A percentile compares a stretch with the other conserved stretches of the same genome.
These are phyloP conservation scores for Ceriops tagal DNA, from an alignment of 345 rosid genomes.

Conservation along the genomic window DNA sequence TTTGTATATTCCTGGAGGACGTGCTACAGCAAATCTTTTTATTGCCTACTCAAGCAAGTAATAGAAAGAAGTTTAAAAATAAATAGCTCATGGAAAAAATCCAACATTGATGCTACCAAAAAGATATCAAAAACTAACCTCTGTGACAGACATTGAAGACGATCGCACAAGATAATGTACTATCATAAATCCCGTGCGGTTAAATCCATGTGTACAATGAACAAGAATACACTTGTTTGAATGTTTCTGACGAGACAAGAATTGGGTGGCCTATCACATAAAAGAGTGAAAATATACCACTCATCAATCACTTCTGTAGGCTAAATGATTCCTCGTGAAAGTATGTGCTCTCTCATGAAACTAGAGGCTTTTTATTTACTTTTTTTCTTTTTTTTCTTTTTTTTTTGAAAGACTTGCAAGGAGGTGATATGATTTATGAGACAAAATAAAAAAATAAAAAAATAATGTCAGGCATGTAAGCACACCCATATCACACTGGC, in stretches of 20 bases:
- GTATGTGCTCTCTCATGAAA: no score
- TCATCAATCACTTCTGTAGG: background rate
- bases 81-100: background rate
- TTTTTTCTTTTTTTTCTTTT: no score
- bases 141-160: conserved; percentile 64
- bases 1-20: conserved; percentile 98
- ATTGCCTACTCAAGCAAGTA: conserved; percentile 57
- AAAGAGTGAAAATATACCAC: background rate
- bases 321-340: no score
- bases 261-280: conserved; percentile 64
- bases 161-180: conserved; percentile 93
- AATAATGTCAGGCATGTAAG: no score
- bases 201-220: conserved; percentile 98
- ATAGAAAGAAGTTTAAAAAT: conserved; percentile 12
- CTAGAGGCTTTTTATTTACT: no score
- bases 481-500: no score
- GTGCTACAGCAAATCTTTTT: conserved; percentile 72
- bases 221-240: conserved; percentile 83
- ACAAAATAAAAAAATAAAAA: no score
- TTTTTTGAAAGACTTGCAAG: no score
- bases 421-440: no score
- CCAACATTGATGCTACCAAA: conserved; percentile 7
- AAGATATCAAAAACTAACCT: conserved; percentile 41
- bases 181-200: conserved; percentile 97
- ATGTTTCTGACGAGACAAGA: conserved; percentile 62